Evolutionary conservation across 352 stramenopile species (phyloP).

Genomic region (Phytophthora fragariaefolia): DNA sequence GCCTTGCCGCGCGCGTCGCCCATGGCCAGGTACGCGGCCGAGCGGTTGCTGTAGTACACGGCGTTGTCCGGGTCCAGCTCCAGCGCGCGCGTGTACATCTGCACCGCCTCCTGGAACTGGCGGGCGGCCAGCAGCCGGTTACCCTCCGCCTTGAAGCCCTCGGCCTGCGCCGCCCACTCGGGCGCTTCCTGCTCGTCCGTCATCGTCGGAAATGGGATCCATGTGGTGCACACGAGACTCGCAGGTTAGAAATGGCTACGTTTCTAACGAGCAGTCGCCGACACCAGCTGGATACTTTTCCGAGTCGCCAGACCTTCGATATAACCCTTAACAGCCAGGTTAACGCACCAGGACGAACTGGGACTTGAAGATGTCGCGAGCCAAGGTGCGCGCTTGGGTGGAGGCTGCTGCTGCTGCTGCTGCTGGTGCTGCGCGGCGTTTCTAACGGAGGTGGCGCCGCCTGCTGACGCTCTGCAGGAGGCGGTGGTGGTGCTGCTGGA

Average conservation of each 20-base stretch:
- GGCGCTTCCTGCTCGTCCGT: constrained; percentile 25
- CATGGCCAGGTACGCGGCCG: constrained; percentile 80
- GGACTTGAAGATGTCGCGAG: constrained; percentile 34
- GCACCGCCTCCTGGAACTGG: constrained; percentile 68
- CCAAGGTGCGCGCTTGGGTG: constrained; percentile 27
- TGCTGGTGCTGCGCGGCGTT: no score
- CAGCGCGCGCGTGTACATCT: constrained; percentile 87
- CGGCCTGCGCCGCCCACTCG: constrained; percentile 74
- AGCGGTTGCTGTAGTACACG: constrained; percentile 90
- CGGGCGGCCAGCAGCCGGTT: constrained; percentile 74
- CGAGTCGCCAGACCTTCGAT: no score
- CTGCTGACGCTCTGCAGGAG: constrained; percentile 47
- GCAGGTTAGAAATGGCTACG: no score
- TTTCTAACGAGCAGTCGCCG: no score
- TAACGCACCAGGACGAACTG: no score
- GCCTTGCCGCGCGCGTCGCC: constrained; percentile 84
- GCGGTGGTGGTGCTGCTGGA: constrained; percentile 74
- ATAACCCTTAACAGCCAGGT: no score
- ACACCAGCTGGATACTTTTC: no score
- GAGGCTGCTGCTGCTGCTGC: not conserved
- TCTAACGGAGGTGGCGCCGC: not conserved
- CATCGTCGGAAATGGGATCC: constrained; percentile 4
- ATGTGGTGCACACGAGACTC: constrained; percentile 6
- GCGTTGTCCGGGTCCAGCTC: constrained; percentile 86
- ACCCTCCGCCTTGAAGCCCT: constrained; percentile 86